Evolutionary conservation across 78 protist species (phyloP).

Genomic region (Parvularia atlantis): DNA sequence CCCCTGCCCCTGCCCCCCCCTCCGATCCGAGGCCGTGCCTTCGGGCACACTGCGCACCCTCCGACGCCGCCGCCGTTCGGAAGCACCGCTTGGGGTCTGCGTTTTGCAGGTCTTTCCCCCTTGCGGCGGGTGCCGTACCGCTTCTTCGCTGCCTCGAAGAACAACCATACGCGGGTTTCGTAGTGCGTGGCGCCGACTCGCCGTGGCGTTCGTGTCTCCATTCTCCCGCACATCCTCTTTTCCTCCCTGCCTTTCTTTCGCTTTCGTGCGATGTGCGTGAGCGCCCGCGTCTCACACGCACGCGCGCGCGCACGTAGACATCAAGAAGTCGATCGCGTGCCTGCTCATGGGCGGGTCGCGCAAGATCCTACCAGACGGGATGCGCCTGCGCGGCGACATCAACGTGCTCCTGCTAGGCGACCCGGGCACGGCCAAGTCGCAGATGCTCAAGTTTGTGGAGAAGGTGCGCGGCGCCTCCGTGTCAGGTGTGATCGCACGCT

Average conservation of each 20-base stretch:
- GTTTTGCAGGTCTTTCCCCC: not conserved
- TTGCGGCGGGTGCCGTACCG: too few species aligned
- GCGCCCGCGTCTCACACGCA: too few species aligned
- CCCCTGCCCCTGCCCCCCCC: not conserved
- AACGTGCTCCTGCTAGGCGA: slow-evolving; percentile 99
- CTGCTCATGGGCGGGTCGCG: slow-evolving; percentile 90
- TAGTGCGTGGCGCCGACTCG: not conserved
- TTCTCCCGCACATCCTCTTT: not conserved
- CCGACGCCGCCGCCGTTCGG: not conserved
- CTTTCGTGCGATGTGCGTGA: too few species aligned
- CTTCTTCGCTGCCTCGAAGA: not conserved
- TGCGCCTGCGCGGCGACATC: slow-evolving; percentile 96
- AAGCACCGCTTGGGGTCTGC: too few species aligned
- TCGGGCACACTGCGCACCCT: not conserved
- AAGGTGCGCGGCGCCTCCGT: slow-evolving; percentile 23
- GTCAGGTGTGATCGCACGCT: not conserved
- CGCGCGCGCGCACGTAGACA: slow-evolving; percentile 35
- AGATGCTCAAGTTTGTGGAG: slow-evolving; percentile 87
- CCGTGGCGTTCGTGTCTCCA: too few species aligned
- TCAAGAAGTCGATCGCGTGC: slow-evolving; percentile 85
- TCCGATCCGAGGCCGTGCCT: not conserved
- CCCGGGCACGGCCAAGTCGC: slow-evolving; percentile 98
- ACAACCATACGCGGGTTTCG: not conserved
- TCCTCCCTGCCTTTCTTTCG: not conserved
- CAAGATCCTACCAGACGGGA: slow-evolving; percentile 80